These are phyloP conservation scores for Xylaria sp. DNA, from an alignment of 2,329 filamentous ascomycete genomes.

Conservation along the genomic window DNA sequence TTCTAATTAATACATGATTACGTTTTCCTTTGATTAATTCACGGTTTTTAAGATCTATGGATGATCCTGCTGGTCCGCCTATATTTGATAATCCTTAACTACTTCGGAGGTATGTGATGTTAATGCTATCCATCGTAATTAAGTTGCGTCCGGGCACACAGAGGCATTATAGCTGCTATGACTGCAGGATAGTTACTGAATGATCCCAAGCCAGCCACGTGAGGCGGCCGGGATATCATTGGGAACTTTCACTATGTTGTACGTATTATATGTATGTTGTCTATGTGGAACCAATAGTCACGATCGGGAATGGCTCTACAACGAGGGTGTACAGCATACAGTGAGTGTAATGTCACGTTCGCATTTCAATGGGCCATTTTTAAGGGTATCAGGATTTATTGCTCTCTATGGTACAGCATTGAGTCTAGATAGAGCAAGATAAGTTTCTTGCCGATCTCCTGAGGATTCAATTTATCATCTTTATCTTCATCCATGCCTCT, in stretches of 20 bases:
- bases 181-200: neutral
- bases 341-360: neutral
- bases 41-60: neutral
- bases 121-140: neutral
- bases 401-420: neutral
- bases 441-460: no score
- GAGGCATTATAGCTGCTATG: no score
- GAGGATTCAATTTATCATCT: no score
- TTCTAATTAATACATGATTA: slow-evolving; percentile 37
- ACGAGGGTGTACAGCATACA: neutral
- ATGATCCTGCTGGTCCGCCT: no score
- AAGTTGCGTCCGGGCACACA: no score
- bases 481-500: neutral
- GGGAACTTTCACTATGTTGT: neutral
- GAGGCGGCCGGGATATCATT: neutral
- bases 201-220: neutral
- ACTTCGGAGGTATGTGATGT: neutral
- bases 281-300: neutral
- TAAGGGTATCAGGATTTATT: neutral
- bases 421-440: neutral
- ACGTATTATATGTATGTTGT: neutral
- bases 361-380: neutral
- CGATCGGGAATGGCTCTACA: neutral
- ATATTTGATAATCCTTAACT: no score
- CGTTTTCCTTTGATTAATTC: slow-evolving; percentile 9